Base-by-base conservation (phyloP, 371 early-diverging fungal species). In the Mucor ambiguus region DNA sequence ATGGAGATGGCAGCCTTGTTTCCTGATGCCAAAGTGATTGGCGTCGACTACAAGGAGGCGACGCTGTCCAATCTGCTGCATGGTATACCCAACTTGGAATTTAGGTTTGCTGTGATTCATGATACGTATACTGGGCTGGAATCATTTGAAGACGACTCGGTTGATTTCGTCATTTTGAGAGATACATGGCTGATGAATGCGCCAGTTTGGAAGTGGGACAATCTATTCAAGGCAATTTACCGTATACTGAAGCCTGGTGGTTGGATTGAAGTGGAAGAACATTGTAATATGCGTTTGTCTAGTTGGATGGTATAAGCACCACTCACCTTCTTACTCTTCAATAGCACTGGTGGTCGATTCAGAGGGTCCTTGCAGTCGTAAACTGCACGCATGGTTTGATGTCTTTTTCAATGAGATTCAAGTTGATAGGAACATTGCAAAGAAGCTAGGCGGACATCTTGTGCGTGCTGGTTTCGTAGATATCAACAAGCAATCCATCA, bases 1-100 rank as follows among this genome's bases (percentile, higher is more conserved):
- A 69, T 75, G 68, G 80, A 80, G 46, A 70, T 77, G 76, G 78
- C 80, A 12, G 46, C 66, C 5, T 43, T 70, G 20, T 80, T 74
- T 58, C 80, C 80, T 16, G 18, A 67, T 3, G 64, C 68, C 26
- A 63, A 69, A 12, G 64, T 80, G n/a, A 35, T 76, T 18, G 80
- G 78, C 2, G 68, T 75, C 3, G 80, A 75, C 32, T 71, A 59
- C 11, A 57, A 66, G 20, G 48, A 69, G 1, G 66, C 69, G 1
- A 63, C 67, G 0, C 37, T 73, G 2, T 38, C 64, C 0, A 68
- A 59, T 26, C 38, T 67, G 4, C 64, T 54, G 2, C 46, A 67
- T 9, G 24, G 30, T 0, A 11, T 56, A 8, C 58, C 63, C 4
- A 80, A 80, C 37, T 20, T 73, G 1, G 56, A 59, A 18, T 74